These are phyloP conservation scores for Daldinia bambusicola DNA, from an alignment of 495 filamentous ascomycete species.

Conservation along the genomic window DNA sequence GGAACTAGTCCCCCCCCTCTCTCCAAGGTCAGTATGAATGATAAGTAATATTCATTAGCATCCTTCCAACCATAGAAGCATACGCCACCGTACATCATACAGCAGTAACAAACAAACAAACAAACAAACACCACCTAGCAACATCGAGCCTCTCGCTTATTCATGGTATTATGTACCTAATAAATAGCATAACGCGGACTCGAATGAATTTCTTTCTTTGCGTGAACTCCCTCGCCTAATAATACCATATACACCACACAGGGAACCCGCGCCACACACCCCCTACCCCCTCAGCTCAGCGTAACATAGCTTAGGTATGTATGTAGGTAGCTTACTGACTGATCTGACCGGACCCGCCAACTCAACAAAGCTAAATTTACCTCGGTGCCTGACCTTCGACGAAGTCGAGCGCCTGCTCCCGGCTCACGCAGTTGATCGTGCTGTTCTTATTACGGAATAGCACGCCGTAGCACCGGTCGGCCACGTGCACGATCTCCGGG, in stretches of 20 bases:
- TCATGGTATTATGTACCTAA: conserved; percentile 42
- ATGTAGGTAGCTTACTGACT: too few relatives aligned
- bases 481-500: conserved; percentile 93
- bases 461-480: conserved; percentile 98
- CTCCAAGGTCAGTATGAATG: background rate
- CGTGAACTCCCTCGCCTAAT: conserved; percentile 24
- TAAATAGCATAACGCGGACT: conserved; percentile 15
- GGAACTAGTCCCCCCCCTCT: too few relatives aligned
- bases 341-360: too few relatives aligned
- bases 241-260: conserved; percentile 34
- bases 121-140: background rate
- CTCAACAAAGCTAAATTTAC: conserved; percentile 19
- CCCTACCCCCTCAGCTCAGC: background rate
- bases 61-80: conserved; percentile 21
- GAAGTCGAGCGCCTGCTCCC: conserved; percentile 90
- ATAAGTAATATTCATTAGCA: conserved; percentile 28
- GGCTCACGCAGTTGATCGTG: conserved; percentile 86
- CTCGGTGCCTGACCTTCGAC: conserved; percentile 75
- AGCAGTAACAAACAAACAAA: conserved; percentile 4
- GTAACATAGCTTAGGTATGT: too few relatives aligned
- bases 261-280: background rate
- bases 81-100: conserved; percentile 22
- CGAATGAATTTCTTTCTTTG: background rate
- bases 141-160: conserved; percentile 11
- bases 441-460: conserved; percentile 93